Conservation (phyloP, 129 eudicot genomes). For the Lactuca sativa region DNA sequence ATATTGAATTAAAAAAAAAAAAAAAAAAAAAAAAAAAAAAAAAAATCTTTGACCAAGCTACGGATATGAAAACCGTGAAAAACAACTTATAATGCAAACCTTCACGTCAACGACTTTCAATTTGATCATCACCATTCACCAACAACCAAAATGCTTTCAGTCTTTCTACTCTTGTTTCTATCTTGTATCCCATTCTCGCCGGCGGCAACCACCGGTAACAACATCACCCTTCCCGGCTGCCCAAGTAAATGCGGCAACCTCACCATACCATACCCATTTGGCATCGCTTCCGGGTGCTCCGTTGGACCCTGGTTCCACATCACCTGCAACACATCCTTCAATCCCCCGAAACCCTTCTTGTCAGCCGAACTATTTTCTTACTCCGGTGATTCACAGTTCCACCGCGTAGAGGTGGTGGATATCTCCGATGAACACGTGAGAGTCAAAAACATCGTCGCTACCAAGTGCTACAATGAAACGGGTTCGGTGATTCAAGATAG, state of each 20-base stretch:
- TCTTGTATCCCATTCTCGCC: background rate
- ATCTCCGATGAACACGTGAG: slow-evolving; percentile 20
- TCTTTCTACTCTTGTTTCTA: background rate
- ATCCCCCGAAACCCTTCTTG: slow-evolving; percentile 34
- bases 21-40: too few species aligned
- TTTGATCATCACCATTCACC: background rate
- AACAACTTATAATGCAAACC: background rate
- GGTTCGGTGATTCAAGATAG: background rate
- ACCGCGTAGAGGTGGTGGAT: slow-evolving; percentile 13
- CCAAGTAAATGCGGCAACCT: slow-evolving; percentile 41
- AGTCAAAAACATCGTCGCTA: slow-evolving; percentile 16
- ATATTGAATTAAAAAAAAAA: too few species aligned
- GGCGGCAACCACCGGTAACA: slow-evolving; percentile 15
- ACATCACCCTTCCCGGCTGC: slow-evolving; percentile 39
- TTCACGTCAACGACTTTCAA: background rate
- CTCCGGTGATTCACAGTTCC: background rate
- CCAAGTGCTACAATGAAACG: slow-evolving; percentile 25
- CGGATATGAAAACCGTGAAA: background rate
- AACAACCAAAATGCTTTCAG: background rate
- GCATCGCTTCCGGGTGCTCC: slow-evolving; percentile 38
- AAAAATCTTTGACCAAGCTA: background rate
- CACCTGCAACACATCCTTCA: slow-evolving; percentile 35
- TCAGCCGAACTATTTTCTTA: background rate
- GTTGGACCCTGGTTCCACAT: slow-evolving; percentile 19
- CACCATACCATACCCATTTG: slow-evolving; percentile 44